Evolutionary conservation across 345 rosid genomes (phyloP).

Genomic region (Lepidium aucheri): DNA sequence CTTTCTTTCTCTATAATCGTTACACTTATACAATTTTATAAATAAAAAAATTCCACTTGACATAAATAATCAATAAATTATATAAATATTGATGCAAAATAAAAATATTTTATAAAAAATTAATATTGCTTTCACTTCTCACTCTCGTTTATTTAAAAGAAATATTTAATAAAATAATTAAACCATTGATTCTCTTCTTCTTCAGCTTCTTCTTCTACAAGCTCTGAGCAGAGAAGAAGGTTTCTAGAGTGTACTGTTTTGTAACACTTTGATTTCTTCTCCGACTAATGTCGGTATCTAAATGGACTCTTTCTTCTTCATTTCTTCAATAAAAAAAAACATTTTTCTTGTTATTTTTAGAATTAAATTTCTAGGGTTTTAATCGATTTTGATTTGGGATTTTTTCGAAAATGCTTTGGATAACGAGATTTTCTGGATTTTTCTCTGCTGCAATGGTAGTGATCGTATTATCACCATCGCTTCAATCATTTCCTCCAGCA

Average conservation of each 20-base stretch:
- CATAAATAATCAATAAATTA: background rate
- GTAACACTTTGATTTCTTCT: constrained; percentile 13
- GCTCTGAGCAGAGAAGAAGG: constrained; percentile 16
- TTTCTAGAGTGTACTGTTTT: constrained; percentile 13
- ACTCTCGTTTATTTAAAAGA: constrained; percentile 1
- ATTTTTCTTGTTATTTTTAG: background rate
- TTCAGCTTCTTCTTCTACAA: constrained; percentile 7
- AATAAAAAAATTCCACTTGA: constrained; percentile 11
- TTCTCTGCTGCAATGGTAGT: constrained; percentile 52
- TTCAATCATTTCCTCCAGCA: constrained; percentile 53
- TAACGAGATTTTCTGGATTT: constrained; percentile 48
- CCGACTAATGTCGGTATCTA: background rate
- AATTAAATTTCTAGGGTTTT: background rate
- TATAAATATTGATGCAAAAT: constrained; percentile 10
- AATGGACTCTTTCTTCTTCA: constrained; percentile 6
- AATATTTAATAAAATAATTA: background rate
- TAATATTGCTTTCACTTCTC: constrained; percentile 10
- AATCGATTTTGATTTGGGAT: background rate
- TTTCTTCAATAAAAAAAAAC: background rate
- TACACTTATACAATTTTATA: constrained; percentile 7
- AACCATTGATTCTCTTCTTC: constrained; percentile 1
- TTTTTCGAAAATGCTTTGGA: constrained; percentile 46
- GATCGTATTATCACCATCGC: constrained; percentile 43
- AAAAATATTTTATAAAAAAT: background rate
- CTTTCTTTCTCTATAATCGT: constrained; percentile 13